These are phyloP conservation scores for Clarireedia hainanense DNA, from an alignment of 2,329 filamentous ascomycete species.

Conservation along the genomic window DNA sequence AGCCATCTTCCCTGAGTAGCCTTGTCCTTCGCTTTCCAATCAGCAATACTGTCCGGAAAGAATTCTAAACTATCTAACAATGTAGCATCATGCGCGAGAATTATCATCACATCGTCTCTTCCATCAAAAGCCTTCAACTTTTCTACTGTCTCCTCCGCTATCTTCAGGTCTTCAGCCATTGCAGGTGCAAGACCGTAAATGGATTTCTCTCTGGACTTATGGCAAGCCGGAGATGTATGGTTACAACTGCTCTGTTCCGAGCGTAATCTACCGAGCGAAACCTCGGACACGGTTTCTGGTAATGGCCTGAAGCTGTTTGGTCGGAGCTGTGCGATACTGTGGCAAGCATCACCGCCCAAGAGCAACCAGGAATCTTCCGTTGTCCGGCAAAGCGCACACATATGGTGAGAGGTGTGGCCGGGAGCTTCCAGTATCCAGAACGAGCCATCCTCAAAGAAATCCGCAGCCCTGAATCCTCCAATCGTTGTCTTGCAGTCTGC, in stretches of 20 bases:
- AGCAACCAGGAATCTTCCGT: slow-evolving; percentile 36
- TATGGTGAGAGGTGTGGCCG: slow-evolving; percentile 42
- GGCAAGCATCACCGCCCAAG: slow-evolving; percentile 40
- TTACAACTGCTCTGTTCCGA: neutral
- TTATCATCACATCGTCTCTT: slow-evolving; percentile 34
- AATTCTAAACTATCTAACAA: slow-evolving; percentile 36
- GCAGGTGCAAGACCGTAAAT: neutral
- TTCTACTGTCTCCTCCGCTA: slow-evolving; percentile 30
- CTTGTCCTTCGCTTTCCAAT: slow-evolving; percentile 37
- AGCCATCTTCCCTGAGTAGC: neutral
- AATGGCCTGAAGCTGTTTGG: neutral
- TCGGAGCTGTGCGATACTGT: slow-evolving; percentile 20
- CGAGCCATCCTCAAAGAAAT: slow-evolving; percentile 47
- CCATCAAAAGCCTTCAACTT: slow-evolving; percentile 38
- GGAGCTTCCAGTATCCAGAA: slow-evolving; percentile 47
- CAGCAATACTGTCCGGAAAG: slow-evolving; percentile 38
- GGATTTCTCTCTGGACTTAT: neutral
- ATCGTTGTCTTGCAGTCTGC: slow-evolving; percentile 31
- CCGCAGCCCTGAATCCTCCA: slow-evolving; percentile 37
- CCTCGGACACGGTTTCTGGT: neutral
- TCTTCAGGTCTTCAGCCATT: slow-evolving; percentile 1
- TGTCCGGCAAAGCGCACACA: slow-evolving; percentile 40
- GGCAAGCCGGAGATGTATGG: neutral
- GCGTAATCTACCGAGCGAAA: no score
- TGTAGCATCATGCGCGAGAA: slow-evolving; percentile 38